Percentiles rank a stretch among this genome's conserved stretches.
Evolutionary conservation across 768 basidiomycete species (phyloP).

Genomic region (Phaeolepiota aurea): DNA sequence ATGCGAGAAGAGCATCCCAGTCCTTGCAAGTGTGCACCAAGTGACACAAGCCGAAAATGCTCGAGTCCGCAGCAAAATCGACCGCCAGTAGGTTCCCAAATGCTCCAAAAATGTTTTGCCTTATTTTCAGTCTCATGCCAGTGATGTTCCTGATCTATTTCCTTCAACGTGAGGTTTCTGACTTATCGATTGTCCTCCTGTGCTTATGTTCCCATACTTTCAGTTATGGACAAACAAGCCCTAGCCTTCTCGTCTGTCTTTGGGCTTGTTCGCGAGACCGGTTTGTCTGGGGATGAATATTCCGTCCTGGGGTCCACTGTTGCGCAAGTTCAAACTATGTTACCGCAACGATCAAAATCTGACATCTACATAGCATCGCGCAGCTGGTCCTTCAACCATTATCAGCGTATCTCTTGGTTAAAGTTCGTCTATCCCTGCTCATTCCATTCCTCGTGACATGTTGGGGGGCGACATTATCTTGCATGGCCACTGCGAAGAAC

Average conservation of each 20-base stretch:
- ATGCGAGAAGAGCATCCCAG: too few species aligned
- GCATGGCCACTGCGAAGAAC: conserved; percentile 20
- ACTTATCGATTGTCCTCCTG: neutral
- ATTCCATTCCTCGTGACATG: conserved; percentile 22
- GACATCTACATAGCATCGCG: conserved; percentile 15
- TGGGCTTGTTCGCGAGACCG: conserved; percentile 18
- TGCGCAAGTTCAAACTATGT: neutral
- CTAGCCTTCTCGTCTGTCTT: conserved; percentile 25
- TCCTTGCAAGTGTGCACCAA: too few species aligned
- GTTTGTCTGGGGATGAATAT: conserved; percentile 22
- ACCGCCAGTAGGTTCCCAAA: conserved; percentile 14
- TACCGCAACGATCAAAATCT: neutral
- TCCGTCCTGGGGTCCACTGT: conserved; percentile 22
- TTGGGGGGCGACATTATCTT: conserved; percentile 22
- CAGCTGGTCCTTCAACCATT: conserved; percentile 23
- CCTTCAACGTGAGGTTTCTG: conserved; percentile 14
- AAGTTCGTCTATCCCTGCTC: conserved; percentile 20
- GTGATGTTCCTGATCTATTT: conserved; percentile 22
- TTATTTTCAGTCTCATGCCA: conserved; percentile 18
- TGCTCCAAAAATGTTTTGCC: too few species aligned
- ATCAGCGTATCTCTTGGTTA: conserved; percentile 22
- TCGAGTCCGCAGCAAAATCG: conserved; percentile 17
- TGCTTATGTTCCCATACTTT: too few species aligned
- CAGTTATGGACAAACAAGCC: conserved; percentile 26
- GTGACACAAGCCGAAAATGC: conserved; percentile 17